Conservation (phyloP, 441 rosid species). For the Arabidopsis lyrata region DNA sequence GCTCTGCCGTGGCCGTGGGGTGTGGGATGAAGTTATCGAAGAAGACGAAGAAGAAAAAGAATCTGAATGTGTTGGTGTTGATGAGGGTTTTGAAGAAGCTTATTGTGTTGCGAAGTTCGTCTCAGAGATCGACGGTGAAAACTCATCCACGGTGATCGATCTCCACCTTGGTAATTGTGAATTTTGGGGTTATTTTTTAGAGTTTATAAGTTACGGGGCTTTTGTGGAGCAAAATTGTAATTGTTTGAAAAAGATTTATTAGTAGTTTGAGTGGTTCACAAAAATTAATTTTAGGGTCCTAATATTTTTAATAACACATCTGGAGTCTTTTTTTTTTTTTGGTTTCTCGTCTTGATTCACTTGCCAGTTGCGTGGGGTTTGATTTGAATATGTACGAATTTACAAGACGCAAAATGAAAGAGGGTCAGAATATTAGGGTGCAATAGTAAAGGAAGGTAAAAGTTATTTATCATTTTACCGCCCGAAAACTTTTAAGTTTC, state of each 20-base stretch:
- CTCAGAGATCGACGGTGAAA: conserved; percentile 44
- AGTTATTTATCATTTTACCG: conserved; percentile 36
- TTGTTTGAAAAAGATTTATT: neutral
- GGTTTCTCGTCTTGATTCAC: neutral
- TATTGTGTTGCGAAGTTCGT: conserved; percentile 54
- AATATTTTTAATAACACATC: neutral
- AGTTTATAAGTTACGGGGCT: conserved; percentile 29
- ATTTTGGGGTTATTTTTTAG: neutral
- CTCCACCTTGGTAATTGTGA: conserved; percentile 7
- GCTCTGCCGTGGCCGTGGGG: conserved; percentile 42
- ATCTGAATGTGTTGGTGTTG: conserved; percentile 53
- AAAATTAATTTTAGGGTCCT: conserved; percentile 29
- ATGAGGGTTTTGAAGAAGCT: conserved; percentile 64
- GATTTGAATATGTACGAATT: conserved; percentile 8
- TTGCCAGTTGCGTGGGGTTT: conserved; percentile 33
- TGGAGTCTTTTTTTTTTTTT: neutral
- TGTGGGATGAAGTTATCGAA: conserved; percentile 50
- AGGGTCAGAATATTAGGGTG: conserved; percentile 7
- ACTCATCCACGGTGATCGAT: conserved; percentile 43
- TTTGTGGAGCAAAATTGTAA: conserved; percentile 10
- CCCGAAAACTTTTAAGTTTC: conserved; percentile 25
- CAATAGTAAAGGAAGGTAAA: conserved; percentile 3
- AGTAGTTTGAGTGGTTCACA: conserved; percentile 23
- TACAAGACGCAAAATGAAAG: conserved; percentile 11
- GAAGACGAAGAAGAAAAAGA: conserved; percentile 41